Conservation (phyloP, 2,329 filamentous ascomycete genomes). For the Nemania sp. region DNA sequence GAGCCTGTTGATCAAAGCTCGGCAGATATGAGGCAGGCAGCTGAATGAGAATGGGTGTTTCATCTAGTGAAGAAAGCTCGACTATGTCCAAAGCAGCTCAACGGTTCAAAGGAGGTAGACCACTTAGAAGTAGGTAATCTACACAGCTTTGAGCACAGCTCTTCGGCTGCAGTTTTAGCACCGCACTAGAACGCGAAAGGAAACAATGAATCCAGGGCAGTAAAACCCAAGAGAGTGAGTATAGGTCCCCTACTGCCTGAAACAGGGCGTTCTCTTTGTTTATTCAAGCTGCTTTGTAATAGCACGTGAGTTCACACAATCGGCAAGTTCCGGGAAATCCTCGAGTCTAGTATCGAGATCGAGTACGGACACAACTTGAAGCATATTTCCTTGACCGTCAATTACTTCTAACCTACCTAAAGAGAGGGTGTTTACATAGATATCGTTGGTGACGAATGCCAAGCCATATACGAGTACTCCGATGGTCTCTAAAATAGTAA, state of each 20-base stretch:
- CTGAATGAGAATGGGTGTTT: no score
- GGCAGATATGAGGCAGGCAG: no score
- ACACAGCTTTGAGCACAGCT: no score
- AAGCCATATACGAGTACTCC: background rate
- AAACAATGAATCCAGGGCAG: background rate
- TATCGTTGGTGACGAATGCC: background rate
- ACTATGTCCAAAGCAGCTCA: no score
- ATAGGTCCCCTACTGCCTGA: background rate
- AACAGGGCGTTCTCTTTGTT: conserved; percentile 1
- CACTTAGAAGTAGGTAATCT: no score
- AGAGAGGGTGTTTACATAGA: background rate
- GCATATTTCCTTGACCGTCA: background rate
- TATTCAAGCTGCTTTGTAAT: background rate
- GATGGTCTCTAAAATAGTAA: conserved; percentile 2
- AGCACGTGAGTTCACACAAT: background rate
- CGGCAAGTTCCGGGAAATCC: background rate
- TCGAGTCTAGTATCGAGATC: background rate
- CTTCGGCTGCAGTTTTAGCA: background rate
- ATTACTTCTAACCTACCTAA: background rate
- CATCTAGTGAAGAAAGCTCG: no score
- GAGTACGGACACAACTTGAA: background rate
- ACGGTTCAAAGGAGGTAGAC: no score
- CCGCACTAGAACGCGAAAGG: background rate
- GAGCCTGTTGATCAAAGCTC: background rate
- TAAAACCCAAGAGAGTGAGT: background rate